Evolutionary conservation across 2,329 filamentous ascomycete genomes (phyloP).

Genomic region (Paraconiothyrium brasiliense): DNA sequence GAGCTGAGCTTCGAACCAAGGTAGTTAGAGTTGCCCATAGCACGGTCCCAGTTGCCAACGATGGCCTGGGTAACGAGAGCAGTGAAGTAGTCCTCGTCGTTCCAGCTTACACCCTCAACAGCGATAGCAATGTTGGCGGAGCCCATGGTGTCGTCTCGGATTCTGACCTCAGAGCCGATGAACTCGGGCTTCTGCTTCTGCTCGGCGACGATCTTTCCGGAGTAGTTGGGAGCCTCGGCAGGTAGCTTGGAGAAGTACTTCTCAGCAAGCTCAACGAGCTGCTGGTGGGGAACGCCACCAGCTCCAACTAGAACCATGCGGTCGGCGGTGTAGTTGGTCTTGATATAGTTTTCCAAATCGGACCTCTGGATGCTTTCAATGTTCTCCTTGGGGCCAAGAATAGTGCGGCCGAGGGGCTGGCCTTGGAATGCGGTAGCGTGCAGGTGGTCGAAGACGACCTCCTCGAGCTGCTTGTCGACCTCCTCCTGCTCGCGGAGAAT

Average conservation of each 20-base stretch:
- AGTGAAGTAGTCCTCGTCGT: slow-evolving; percentile 98
- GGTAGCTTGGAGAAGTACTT: slow-evolving; percentile 90
- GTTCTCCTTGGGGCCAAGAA: slow-evolving; percentile 97
- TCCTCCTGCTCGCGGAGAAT: slow-evolving; percentile 99
- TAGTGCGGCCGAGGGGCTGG: slow-evolving; percentile 96
- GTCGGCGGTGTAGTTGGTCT: slow-evolving; percentile 99
- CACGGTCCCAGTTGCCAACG: slow-evolving; percentile 99
- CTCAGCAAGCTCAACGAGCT: slow-evolving; percentile 95
- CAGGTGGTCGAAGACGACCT: slow-evolving; percentile 98
- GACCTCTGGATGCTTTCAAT: slow-evolving; percentile 94
- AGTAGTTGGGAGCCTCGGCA: slow-evolving; percentile 75
- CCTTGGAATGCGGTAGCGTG: slow-evolving; percentile 98
- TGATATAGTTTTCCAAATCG: slow-evolving; percentile 95
- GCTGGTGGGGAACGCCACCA: slow-evolving; percentile 90
- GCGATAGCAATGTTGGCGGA: slow-evolving; percentile 98
- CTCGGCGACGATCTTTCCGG: slow-evolving; percentile 73
- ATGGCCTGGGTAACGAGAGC: slow-evolving; percentile 97
- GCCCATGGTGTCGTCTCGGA: slow-evolving; percentile 94
- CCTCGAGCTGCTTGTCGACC: slow-evolving; percentile 99
- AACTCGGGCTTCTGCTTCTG: slow-evolving; percentile 92
- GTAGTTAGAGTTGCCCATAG: slow-evolving; percentile 96
- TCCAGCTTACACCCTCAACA: slow-evolving; percentile 99
- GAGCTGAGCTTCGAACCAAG: slow-evolving; percentile 98
- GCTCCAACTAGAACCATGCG: slow-evolving; percentile 98
- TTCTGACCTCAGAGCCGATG: slow-evolving; percentile 92